Evolutionary conservation across 1,284 basidiomycete species (phyloP).

Genomic region (Ustilago cynodontis): DNA sequence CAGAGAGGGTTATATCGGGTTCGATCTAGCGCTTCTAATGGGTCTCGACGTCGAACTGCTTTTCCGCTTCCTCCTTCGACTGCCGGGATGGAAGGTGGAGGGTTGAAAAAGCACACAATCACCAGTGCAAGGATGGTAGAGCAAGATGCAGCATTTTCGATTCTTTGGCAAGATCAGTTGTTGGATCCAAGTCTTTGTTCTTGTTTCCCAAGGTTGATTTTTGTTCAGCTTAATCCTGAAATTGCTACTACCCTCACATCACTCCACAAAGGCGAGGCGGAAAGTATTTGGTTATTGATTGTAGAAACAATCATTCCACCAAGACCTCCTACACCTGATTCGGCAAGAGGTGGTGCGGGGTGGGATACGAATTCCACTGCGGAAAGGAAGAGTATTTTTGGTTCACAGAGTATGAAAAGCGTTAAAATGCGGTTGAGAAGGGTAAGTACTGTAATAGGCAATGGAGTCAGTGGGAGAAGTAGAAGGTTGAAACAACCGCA

Average conservation of each 20-base stretch:
- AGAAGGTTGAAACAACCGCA: neutral
- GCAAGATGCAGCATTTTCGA: slow-evolving; percentile 16
- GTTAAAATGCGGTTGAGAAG: slow-evolving; percentile 31
- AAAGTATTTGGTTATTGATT: slow-evolving; percentile 33
- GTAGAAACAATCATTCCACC: slow-evolving; percentile 47
- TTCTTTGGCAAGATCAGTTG: slow-evolving; percentile 51
- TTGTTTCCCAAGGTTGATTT: slow-evolving; percentile 26
- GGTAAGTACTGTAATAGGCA: slow-evolving; percentile 39
- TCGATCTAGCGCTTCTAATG: slow-evolving; percentile 5
- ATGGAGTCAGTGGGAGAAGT: neutral
- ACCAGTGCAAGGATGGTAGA: slow-evolving; percentile 1
- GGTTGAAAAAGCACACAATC: slow-evolving; percentile 9
- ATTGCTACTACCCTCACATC: neutral
- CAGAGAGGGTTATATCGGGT: slow-evolving; percentile 22
- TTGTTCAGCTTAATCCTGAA: slow-evolving; percentile 29
- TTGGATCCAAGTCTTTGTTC: slow-evolving; percentile 29
- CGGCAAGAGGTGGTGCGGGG: slow-evolving; percentile 3
- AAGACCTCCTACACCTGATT: slow-evolving; percentile 39
- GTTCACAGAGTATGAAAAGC: slow-evolving; percentile 40
- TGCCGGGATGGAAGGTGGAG: neutral
- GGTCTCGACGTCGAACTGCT: neutral
- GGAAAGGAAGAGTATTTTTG: slow-evolving; percentile 31
- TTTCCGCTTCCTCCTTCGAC: neutral
- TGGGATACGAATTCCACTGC: neutral
- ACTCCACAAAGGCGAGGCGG: neutral